Base-by-base conservation (phyloP, 306 rosid genomes). In the Echinosophora koreensis region DNA sequence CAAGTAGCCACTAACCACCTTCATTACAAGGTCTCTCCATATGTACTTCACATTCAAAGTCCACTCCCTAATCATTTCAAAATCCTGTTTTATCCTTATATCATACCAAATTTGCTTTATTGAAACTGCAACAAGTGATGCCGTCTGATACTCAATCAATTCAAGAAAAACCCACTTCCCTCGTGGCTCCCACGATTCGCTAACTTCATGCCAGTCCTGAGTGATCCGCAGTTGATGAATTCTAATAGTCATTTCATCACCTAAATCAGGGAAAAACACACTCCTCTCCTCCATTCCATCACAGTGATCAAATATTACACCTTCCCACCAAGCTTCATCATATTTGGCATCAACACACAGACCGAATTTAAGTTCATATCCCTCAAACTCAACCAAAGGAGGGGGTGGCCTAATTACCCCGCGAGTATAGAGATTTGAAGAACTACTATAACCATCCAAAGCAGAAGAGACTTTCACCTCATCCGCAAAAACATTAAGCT, bases 291-390 rank as follows among this genome's bases (percentile, higher is more conserved):
- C 80, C 37, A 42, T 83, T 73, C 87, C 96, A 30, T 89, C 86
- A 78, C 74, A 77, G 1, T 82, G 88, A 64, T 95, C 99, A 74
- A 86, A 90, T 39, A 95, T 63, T 35, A 95, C 97, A 14, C 99
- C 97, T 87, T 95, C 97, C 98, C 98, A 92, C 98, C 98, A 95
- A 55, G 93, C 97, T 6, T 95, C 98, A 59, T 35, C 49, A 44
- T 89, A 57, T 63, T 59, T 47, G 27, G 82, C 97, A 79, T 92
- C 98, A 66, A 95, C 97, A 79, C 96, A 92, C 5, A 92, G 60
- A 72, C 98, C 97, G 66, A 77, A 92, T 3, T 74, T 76, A 84
- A 92, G 80, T 32, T 60, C 80, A 72, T 37, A 64, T 5, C 2
- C 30, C 32, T 75, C 66, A 59, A 84, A 85, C 18, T 69, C 74